Base-by-base conservation (phyloP, 441 rosid species). In the Adansonia gregorii region DNA sequence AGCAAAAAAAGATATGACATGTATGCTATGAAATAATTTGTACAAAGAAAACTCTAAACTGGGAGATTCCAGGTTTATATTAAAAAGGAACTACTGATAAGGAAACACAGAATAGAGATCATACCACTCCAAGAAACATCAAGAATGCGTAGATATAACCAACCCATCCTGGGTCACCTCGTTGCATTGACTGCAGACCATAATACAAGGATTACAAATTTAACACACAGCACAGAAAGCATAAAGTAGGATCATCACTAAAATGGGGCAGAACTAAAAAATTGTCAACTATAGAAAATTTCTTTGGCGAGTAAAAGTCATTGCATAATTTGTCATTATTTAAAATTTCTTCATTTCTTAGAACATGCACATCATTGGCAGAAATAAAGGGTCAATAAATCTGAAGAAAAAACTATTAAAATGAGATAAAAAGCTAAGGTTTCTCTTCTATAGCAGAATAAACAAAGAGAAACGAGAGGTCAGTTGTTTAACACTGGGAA, bases 101-200 rank as follows among this genome's bases (percentile, higher is more conserved):
- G n/a, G 72, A 77, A 35, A 55, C 7, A 64, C 31, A 39, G 24
- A 66, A 84, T 52, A 78, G 55, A 52, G 80, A 19, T 51, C 92
- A 55, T 92, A 94, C 98, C 97, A 93, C 97, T 10, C 97, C 97
- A 75, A 89, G 49, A 68, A 97, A 88, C 76, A 97, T 94, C 59
- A 75, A 79, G 87, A 94, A 93, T 76, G 99, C 98, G 66, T 97
- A 94, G 78, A 82, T 67, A 79, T 90, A 93, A 73, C 98, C 98
- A 70, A 91, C 84, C 97, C 97, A 97, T 67, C 94, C 89, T 66
- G 98, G 97, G 82, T 94, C 97, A 22, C 97, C 98, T 69, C 61
- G 85, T 89, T 93, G 95, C 99, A 94, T 91, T 52, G 99, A 93
- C 99, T 97, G 94, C 89, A 87, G 70, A 17, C 52, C 51, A 54